Base-by-base conservation (phyloP, 2,329 filamentous ascomycete genomes). In the Alternaria sp. region DNA sequence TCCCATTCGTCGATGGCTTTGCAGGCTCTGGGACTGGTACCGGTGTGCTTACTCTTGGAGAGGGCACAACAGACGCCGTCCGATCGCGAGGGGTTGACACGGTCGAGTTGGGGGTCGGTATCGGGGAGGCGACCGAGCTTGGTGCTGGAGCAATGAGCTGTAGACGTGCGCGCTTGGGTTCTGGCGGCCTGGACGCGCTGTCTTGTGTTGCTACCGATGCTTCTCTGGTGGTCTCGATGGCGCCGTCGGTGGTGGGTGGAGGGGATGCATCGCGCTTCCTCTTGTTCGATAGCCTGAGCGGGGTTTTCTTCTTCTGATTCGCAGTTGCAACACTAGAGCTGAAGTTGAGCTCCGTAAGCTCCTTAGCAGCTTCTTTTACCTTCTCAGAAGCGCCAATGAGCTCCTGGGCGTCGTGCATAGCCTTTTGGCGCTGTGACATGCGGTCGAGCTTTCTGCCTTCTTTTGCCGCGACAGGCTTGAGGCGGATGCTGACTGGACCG, bases 381-480 rank as follows among this genome's bases (percentile, higher is more conserved):
- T 72, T 77, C 52, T 72, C 71, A 12, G 74, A 77, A 25, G 74
- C 74, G 50, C 77, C 74, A 57, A 81, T 75, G n/a, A 81, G 73
- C 51, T 75, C 73, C 26, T 75, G 71, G n/a, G 75, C 73, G 54
- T 79, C 77, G 15, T 73, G 75, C 58, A 74, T 84, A 78, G 84
- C 87, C 74, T 82, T 84, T 67, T 82, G 84, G 57, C 80, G 82
- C 68, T 83, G 80, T 6, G 87, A 86, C 77, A 92, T 89, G 58
- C 88, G 84, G 80, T 92, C 92, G 11, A 90, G 81, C 75, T 91
- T 92, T 79, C 92, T 93, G 3, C 91, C 90, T 71, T 93, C 90
- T 80, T 93, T 93, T 3, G 91, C 89, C 70, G 92, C 90, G 74
- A 93, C 93, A 23, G 93, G 83, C 73, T 91, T 90, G 88, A 93